A percentile compares a stretch with the other conserved stretches of the same genome.
phyloP scores from a whole-genome alignment of 352 stramenopile species.

The Blastocystis sp. region DNA sequence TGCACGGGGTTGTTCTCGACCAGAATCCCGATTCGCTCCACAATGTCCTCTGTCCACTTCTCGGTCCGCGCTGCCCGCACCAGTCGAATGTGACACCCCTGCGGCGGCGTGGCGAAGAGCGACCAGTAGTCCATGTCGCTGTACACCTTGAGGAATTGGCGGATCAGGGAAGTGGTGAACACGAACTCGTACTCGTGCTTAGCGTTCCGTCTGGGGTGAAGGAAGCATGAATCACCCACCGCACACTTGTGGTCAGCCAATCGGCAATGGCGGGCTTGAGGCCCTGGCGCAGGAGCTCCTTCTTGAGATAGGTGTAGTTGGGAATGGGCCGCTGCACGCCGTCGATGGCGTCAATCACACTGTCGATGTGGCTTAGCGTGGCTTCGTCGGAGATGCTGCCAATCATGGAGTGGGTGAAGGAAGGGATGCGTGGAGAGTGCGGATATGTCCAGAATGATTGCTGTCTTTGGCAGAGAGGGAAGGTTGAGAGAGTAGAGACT shows the following conservation, averaged over 20 bases:
- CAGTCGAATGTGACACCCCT: conserved; percentile 22
- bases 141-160: conserved; percentile 31
- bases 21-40: conserved; percentile 48
- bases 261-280: conserved; percentile 7
- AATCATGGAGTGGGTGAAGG: conserved; percentile 64
- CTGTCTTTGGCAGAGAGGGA: conserved; percentile 2
- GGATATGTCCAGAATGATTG: conserved; percentile 66
- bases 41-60: conserved; percentile 56
- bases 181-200: conserved; percentile 53
- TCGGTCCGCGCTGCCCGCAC: conserved; percentile 8
- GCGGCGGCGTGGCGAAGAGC: conserved; percentile 18
- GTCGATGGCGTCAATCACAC: conserved; percentile 37
- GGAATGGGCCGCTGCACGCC: conserved; percentile 45
- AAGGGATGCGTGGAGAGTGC: neutral
- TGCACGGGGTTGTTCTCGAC: neutral
- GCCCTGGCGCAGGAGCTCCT: conserved; percentile 17
- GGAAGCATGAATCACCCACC: neutral
- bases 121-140: conserved; percentile 48
- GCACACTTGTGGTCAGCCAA: conserved; percentile 58
- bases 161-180: conserved; percentile 38
- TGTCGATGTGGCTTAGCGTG: conserved; percentile 29
- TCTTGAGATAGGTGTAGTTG: conserved; percentile 50
- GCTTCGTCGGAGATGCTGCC: conserved; percentile 48
- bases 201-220: neutral
- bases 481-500: neutral